Conservation (phyloP, 2,329 filamentous ascomycete genomes). For the Penicillium sp. region DNA sequence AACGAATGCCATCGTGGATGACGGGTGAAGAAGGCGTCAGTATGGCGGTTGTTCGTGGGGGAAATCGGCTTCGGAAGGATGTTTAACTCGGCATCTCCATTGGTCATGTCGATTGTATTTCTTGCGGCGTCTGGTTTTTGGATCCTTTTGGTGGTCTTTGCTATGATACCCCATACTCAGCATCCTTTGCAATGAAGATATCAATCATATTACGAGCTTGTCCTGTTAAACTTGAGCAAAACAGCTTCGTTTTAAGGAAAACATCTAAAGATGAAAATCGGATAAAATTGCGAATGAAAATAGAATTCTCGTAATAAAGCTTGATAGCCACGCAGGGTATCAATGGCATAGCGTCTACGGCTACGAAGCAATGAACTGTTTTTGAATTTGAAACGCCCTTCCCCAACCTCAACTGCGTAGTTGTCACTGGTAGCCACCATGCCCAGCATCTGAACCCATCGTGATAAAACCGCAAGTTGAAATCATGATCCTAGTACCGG, state of each 20-base stretch:
- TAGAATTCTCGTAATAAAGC: background rate
- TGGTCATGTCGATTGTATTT: slow-evolving; percentile 3
- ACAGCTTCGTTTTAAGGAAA: background rate
- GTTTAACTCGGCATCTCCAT: slow-evolving; percentile 4
- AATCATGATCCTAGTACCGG: background rate
- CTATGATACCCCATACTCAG: slow-evolving; percentile 19
- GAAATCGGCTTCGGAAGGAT: slow-evolving; percentile 37
- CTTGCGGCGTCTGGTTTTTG: slow-evolving; percentile 1
- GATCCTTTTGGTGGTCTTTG: slow-evolving; percentile 1
- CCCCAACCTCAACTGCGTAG: background rate
- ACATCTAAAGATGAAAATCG: background rate
- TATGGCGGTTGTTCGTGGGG: slow-evolving; percentile 65
- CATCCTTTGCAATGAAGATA: background rate
- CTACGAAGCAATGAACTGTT: no score
- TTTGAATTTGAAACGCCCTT: background rate
- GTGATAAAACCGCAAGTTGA: background rate
- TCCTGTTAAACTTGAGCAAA: background rate
- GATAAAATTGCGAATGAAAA: background rate
- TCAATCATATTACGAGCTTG: background rate
- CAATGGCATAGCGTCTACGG: no score
- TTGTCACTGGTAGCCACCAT: background rate
- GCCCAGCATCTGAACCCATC: background rate
- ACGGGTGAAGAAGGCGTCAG: slow-evolving; percentile 83
- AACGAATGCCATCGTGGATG: slow-evolving; percentile 85
- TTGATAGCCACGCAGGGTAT: no score